These are phyloP conservation scores for Ascochyta viciae-villosae DNA, from an alignment of 2,329 filamentous ascomycete species.

Conservation along the genomic window DNA sequence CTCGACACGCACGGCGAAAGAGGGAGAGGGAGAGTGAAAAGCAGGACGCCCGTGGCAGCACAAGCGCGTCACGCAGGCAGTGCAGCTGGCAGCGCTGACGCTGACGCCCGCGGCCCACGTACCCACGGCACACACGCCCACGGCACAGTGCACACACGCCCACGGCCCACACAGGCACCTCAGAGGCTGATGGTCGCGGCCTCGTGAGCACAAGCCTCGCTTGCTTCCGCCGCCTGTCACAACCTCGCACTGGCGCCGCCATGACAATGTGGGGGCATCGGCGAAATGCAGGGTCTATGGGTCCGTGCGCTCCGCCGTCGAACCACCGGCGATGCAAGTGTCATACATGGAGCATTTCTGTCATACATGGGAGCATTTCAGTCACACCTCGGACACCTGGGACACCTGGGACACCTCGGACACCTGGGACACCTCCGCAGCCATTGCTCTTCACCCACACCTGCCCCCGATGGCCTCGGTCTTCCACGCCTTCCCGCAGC, in stretches of 20 bases:
- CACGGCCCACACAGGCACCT: too few species aligned
- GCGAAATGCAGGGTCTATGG: slow-evolving; percentile 15
- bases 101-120: too few species aligned
- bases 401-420: too few species aligned
- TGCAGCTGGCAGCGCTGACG: slow-evolving; percentile 2
- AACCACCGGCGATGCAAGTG: slow-evolving; percentile 16
- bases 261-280: neutral
- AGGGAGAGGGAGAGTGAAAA: neutral
- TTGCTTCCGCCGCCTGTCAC: slow-evolving; percentile 15
- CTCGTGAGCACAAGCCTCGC: slow-evolving; percentile 9
- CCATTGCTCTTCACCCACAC: slow-evolving; percentile 11
- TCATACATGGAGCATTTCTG: slow-evolving; percentile 6
- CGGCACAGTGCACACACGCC: too few species aligned
- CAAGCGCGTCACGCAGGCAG: slow-evolving; percentile 14
- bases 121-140: too few species aligned
- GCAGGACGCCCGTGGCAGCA: slow-evolving; percentile 4
- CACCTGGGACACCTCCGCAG: neutral
- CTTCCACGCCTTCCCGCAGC: slow-evolving; percentile 47
- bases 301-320: slow-evolving; percentile 5
- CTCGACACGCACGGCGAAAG: neutral
- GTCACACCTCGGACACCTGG: too few species aligned
- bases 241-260: slow-evolving; percentile 9
- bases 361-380: neutral
- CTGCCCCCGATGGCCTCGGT: slow-evolving; percentile 42
- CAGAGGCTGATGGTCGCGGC: slow-evolving; percentile 1